phyloP scores from a whole-genome alignment of 768 basidiomycete genomes.

The Rickenella mellea region DNA sequence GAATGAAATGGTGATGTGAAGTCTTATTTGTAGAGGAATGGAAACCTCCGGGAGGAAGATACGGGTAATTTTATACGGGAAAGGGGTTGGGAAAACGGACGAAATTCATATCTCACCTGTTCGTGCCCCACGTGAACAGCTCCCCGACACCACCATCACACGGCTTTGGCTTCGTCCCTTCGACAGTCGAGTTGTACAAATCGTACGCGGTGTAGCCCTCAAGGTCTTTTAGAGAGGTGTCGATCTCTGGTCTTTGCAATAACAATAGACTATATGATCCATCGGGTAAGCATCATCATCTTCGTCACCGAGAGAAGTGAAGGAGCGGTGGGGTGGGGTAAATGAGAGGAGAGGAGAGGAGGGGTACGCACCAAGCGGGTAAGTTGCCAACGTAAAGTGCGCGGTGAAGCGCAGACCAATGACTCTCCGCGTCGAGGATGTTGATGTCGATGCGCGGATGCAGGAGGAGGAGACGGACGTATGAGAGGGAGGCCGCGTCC shows the following conservation, averaged over 20 bases:
- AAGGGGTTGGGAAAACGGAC: too few relatives aligned
- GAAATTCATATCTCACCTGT: conserved; percentile 38
- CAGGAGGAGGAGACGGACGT: conserved; percentile 63
- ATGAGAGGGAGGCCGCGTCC: conserved; percentile 61
- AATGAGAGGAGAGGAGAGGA: too few relatives aligned
- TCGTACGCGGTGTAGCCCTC: conserved; percentile 93
- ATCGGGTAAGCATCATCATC: conserved; percentile 4
- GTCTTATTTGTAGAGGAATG: too few relatives aligned
- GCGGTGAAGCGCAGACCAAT: conserved; percentile 87
- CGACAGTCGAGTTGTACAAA: conserved; percentile 83
- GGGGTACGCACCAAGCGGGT: conserved; percentile 47
- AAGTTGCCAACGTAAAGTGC: conserved; percentile 77
- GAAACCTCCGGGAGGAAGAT: too few relatives aligned
- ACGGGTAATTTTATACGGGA: too few relatives aligned
- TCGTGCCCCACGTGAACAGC: conserved; percentile 82
- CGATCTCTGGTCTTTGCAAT: conserved; percentile 64
- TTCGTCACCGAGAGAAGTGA: too few relatives aligned
- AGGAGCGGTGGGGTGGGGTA: too few relatives aligned
- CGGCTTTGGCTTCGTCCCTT: conserved; percentile 52
- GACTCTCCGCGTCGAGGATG: conserved; percentile 68
- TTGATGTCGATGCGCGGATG: conserved; percentile 77
- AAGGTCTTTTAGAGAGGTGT: conserved; percentile 62
- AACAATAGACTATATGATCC: conserved; percentile 53
- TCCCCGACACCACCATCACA: conserved; percentile 35
- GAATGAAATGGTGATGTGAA: too few relatives aligned